phyloP scores from a whole-genome alignment of 495 filamentous ascomycete genomes.

The Collariella sp. region DNA sequence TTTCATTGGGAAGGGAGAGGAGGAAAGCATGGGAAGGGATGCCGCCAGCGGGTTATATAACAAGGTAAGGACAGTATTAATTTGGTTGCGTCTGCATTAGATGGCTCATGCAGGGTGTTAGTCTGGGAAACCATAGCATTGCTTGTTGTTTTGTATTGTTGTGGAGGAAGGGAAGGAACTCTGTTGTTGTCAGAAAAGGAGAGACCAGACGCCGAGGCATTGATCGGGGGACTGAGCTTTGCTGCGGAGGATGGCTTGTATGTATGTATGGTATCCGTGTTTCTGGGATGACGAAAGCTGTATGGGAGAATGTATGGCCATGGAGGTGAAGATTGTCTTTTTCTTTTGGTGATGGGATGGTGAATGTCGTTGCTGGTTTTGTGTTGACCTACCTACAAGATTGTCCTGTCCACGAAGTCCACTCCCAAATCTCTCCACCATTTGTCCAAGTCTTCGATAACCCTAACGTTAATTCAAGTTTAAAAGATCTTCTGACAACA shows the following conservation, averaged over 20 bases:
- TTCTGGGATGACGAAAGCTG: not conserved
- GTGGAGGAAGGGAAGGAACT: not conserved
- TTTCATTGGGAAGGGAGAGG: not conserved
- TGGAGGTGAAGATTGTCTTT: not conserved
- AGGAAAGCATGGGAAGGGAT: not conserved
- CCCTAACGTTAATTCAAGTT: no score
- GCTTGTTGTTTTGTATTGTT: not conserved
- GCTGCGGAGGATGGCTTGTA: not conserved
- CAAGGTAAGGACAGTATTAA: constrained; percentile 16
- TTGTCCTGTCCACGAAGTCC: not conserved
- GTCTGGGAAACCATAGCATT: constrained; percentile 14
- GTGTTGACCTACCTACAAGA: no score
- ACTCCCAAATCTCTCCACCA: not conserved
- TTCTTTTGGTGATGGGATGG: not conserved
- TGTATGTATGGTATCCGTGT: not conserved
- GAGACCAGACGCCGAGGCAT: not conserved
- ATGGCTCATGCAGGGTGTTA: constrained; percentile 3
- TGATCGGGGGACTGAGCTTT: not conserved
- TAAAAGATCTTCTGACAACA: no score
- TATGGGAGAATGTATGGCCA: constrained; percentile 3
- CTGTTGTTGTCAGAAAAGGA: not conserved
- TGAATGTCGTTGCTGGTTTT: not conserved
- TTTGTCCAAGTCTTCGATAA: not conserved
- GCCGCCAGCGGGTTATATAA: constrained; percentile 7
- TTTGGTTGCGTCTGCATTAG: constrained; percentile 11